These are phyloP conservation scores for Aspergillus sp. DNA, from an alignment of 2,329 filamentous ascomycete species.

Conservation along the genomic window DNA sequence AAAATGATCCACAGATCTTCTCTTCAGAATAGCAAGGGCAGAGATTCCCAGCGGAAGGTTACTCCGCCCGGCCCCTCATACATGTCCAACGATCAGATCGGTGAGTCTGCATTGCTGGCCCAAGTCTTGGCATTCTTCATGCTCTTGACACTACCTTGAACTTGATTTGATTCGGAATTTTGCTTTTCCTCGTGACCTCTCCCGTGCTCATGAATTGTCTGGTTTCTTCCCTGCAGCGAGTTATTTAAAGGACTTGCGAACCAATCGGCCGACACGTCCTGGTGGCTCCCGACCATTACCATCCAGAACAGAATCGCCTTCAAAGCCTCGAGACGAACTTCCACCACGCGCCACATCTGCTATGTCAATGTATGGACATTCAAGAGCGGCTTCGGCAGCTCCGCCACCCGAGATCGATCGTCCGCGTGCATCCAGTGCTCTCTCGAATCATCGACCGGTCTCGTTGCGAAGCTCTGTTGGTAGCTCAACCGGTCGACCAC, in stretches of 20 bases:
- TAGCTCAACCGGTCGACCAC: conserved; percentile 36
- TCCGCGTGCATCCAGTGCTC: conserved; percentile 40
- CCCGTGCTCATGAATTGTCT: conserved; percentile 9
- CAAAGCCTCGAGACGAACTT: conserved; percentile 27
- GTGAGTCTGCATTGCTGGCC: conserved; percentile 34
- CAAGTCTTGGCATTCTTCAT: conserved; percentile 18
- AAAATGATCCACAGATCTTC: conserved; percentile 41
- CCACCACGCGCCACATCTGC: conserved; percentile 46
- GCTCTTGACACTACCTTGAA: conserved; percentile 17
- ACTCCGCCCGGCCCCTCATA: conserved; percentile 48
- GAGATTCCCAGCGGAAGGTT: conserved; percentile 43
- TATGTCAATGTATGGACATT: conserved; percentile 37
- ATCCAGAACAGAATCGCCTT: conserved; percentile 38
- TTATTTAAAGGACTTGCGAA: conserved; percentile 61
- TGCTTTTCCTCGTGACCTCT: background rate
- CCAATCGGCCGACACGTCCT: conserved; percentile 57
- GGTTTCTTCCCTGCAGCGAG: conserved; percentile 44
- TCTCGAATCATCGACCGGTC: conserved; percentile 39
- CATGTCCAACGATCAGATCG: conserved; percentile 49
- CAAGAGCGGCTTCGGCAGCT: conserved; percentile 19
- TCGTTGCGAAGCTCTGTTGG: conserved; percentile 29
- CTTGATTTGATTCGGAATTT: background rate
- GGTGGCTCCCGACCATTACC: conserved; percentile 62
- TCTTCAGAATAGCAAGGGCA: conserved; percentile 29
- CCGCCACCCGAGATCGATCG: conserved; percentile 23